A percentile compares a stretch with the other conserved stretches of the same genome.
phyloP scores from a whole-genome alignment of 495 filamentous ascomycete species.

The Articulospora tetracladia region DNA sequence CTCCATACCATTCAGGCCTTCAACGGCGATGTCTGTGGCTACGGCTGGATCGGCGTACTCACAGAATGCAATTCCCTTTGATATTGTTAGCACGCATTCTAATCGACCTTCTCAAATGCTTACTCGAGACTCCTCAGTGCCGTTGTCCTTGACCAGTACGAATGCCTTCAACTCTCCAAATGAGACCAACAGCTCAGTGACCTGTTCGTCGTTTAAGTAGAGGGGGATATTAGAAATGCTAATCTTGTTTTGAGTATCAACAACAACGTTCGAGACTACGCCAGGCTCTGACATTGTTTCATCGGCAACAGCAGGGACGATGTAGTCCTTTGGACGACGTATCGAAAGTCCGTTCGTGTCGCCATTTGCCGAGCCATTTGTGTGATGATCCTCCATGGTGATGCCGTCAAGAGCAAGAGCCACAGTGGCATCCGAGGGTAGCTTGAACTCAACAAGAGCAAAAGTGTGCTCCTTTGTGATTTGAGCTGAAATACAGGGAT shows the following conservation, averaged over 20 bases:
- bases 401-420: conserved; percentile 88
- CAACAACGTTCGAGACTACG: conserved; percentile 72
- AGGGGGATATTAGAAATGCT: conserved; percentile 83
- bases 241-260: conserved; percentile 93
- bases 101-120: conserved; percentile 30
- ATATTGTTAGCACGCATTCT: neutral
- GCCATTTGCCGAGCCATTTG: conserved; percentile 54
- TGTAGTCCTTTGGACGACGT: conserved; percentile 93
- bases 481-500: conserved; percentile 84
- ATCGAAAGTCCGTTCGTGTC: conserved; percentile 67
- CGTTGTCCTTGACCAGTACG: conserved; percentile 80
- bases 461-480: conserved; percentile 73
- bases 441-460: conserved; percentile 89
- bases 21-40: conserved; percentile 79
- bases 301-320: conserved; percentile 78
- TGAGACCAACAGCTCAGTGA: conserved; percentile 80
- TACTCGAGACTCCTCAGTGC: conserved; percentile 85
- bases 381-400: conserved; percentile 69
- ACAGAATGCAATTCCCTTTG: conserved; percentile 91
- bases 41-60: conserved; percentile 73
- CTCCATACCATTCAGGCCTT: conserved; percentile 89
- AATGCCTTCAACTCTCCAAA: conserved; percentile 96
- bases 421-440: conserved; percentile 81
- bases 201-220: conserved; percentile 85
- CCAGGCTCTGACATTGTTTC: conserved; percentile 75